Percentiles rank a stretch among this genome's conserved stretches.
phyloP scores from a whole-genome alignment of 805 yeast species.

The Teunomyces kruisii region DNA sequence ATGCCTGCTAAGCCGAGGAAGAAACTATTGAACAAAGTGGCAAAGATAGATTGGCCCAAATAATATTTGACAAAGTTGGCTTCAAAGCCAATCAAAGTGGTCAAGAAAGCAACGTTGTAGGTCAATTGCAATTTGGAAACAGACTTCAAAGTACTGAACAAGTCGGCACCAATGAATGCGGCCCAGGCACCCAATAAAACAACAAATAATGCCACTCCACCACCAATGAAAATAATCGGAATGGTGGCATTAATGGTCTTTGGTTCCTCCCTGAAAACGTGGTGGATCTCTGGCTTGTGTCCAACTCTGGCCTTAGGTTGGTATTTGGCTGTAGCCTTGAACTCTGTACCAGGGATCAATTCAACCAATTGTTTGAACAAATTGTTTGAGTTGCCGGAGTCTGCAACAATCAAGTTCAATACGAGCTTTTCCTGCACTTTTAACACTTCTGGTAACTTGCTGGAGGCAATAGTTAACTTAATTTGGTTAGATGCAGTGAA shows the following conservation, averaged over 20 bases:
- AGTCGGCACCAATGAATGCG: conserved; percentile 23
- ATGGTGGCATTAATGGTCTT: conserved; percentile 50
- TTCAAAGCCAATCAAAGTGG: conserved; percentile 52
- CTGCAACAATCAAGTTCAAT: conserved; percentile 34
- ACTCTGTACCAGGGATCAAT: conserved; percentile 27
- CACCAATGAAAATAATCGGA: conserved; percentile 51
- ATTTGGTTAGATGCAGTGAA: conserved; percentile 19
- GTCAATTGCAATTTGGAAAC: conserved; percentile 34
- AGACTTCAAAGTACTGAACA: conserved; percentile 35
- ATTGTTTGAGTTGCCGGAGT: conserved; percentile 17
- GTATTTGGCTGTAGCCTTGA: conserved; percentile 23
- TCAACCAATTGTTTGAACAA: conserved; percentile 28
- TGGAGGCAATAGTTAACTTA: conserved; percentile 23
- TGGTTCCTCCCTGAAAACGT: conserved; percentile 57
- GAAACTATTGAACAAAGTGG: conserved; percentile 48
- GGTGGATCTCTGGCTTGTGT: conserved; percentile 59
- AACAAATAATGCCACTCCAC: conserved; percentile 41
- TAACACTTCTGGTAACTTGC: conserved; percentile 36
- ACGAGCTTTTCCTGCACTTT: conserved; percentile 30
- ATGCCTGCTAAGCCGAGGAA: conserved; percentile 55
- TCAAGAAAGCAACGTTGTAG: conserved; percentile 46
- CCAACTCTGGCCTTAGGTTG: conserved; percentile 39
- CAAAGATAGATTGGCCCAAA: conserved; percentile 58
- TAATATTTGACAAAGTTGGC: conserved; percentile 56
- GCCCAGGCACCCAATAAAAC: conserved; percentile 48